Percentiles rank a stretch among this genome's conserved stretches.
Conservation (phyloP, 257 asterid species). For the Ehretia macrophylla region DNA sequence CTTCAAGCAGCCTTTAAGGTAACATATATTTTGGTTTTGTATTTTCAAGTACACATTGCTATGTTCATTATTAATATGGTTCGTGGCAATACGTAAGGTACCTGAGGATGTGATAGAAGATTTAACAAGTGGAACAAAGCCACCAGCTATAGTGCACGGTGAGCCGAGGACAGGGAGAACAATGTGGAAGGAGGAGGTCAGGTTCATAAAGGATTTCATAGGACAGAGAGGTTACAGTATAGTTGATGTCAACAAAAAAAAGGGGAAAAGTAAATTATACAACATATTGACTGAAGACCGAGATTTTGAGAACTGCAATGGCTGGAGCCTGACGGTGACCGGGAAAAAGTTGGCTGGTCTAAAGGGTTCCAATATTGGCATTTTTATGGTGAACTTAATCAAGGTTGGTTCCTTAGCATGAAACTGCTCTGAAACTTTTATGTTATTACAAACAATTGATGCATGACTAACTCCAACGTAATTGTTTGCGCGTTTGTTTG, state of each 20-base stretch:
- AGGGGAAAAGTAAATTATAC: conserved; percentile 34
- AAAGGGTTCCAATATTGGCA: conserved; percentile 41
- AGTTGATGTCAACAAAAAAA: conserved; percentile 24
- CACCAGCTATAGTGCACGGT: conserved; percentile 50
- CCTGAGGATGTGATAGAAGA: conserved; percentile 52
- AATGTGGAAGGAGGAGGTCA: conserved; percentile 29
- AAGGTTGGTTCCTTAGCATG: conserved; percentile 32
- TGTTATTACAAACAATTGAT: not conserved
- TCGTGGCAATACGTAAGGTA: conserved; percentile 54
- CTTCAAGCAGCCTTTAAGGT: conserved; percentile 70
- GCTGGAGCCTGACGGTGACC: conserved; percentile 78
- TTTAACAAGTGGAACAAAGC: conserved; percentile 37
- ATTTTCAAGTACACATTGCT: no score
- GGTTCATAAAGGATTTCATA: conserved; percentile 27
- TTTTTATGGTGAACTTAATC: conserved; percentile 83
- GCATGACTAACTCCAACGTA: not conserved
- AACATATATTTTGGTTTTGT: no score
- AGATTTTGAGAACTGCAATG: conserved; percentile 73
- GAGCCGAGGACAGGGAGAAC: conserved; percentile 17
- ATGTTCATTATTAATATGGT: no score
- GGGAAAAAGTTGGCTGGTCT: conserved; percentile 44
- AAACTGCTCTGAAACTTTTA: not conserved
- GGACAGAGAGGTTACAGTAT: conserved; percentile 25
- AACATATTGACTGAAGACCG: conserved; percentile 55
- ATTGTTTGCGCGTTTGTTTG: not conserved